Evolutionary conservation across 768 basidiomycete species (phyloP), one percentile per base, ranked within the genome.

Genomic region (Pulveroboletus sp.): DNA sequence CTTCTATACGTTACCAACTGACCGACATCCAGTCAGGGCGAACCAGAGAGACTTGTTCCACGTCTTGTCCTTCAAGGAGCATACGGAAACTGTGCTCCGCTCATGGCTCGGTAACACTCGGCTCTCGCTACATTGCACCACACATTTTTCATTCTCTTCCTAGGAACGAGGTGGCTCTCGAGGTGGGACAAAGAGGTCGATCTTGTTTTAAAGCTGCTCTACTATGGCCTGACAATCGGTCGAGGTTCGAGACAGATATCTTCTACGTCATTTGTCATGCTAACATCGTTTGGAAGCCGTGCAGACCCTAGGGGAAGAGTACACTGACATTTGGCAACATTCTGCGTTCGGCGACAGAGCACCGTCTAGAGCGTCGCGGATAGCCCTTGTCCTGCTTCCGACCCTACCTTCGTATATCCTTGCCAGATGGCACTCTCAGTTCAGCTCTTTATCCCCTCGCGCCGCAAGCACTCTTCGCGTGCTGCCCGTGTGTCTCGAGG

Each of bases 291-390:
- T 10, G 9, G 33, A 43, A 93, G 90, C 84, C 14, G 77, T 76
- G 10, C 90, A 93, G 66, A 91, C 87, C 5, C 74, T 93, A 1
- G 91, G 91, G n/a, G 91, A 94, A 65, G 91, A 94, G 62, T 94
- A 94, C 58, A 91, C 89, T 1, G 85, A 87, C 58, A 83, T 87
- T 29, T 89, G 90, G 87, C 81, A 84, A 55, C 79, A 83, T 48
- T 80, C 84, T 11, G 61, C 71, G 3, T 68, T 64, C 24, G 69
- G 66, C 1, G 56, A 62, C 17, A 48, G 64, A 27, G 56, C 75
- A 19, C 85, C 82, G 3, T 72, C 81, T 13, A 65, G 56, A 19
- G 60, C 60, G 42, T 60, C 71, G 9, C 78, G 85, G 19, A 63
- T 74, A 14, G 73, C 75, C 3, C 72, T 90, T 11, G 73, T 90